phyloP scores from a whole-genome alignment of 2,329 filamentous ascomycete species.

The Leptoxyphium fumago region DNA sequence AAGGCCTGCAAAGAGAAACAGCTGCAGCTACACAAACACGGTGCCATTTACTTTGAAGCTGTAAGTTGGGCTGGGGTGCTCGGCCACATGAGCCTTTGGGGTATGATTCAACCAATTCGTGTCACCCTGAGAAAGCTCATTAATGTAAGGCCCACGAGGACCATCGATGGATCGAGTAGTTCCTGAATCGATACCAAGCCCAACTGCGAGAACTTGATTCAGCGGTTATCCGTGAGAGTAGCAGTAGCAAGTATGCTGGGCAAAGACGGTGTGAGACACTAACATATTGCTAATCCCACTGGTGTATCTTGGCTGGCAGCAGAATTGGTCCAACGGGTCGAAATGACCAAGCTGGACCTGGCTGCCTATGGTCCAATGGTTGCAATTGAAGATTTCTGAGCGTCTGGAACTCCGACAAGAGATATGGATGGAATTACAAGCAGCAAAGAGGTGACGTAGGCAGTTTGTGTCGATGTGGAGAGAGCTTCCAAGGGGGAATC shows the following conservation, averaged over 20 bases:
- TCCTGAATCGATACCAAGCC: slow-evolving; percentile 24
- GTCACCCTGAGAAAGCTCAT: slow-evolving; percentile 54
- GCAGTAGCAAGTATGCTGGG: slow-evolving; percentile 51
- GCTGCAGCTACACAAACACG: slow-evolving; percentile 34
- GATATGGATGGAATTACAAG: slow-evolving; percentile 37
- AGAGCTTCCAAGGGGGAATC: neutral
- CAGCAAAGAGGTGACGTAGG: slow-evolving; percentile 29
- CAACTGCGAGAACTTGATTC: slow-evolving; percentile 45
- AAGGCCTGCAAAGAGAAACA: slow-evolving; percentile 34
- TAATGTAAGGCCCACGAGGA: slow-evolving; percentile 43
- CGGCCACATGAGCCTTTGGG: slow-evolving; percentile 54
- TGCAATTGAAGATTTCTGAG: slow-evolving; percentile 39
- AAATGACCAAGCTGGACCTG: slow-evolving; percentile 27
- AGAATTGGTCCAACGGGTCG: slow-evolving; percentile 45
- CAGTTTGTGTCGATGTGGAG: slow-evolving; percentile 26
- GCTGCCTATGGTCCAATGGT: slow-evolving; percentile 37
- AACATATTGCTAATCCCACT: slow-evolving; percentile 39
- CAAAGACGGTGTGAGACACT: slow-evolving; percentile 42
- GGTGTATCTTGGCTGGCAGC: slow-evolving; percentile 45
- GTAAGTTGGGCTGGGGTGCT: slow-evolving; percentile 49
- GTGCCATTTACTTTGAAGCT: slow-evolving; percentile 45
- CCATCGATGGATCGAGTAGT: slow-evolving; percentile 27
- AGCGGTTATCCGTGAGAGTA: slow-evolving; percentile 54
- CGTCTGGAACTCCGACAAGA: slow-evolving; percentile 35
- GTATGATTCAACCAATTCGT: slow-evolving; percentile 50